Base-by-base conservation (phyloP, 2,329 filamentous ascomycete species). In the Hypoxylon sp. region DNA sequence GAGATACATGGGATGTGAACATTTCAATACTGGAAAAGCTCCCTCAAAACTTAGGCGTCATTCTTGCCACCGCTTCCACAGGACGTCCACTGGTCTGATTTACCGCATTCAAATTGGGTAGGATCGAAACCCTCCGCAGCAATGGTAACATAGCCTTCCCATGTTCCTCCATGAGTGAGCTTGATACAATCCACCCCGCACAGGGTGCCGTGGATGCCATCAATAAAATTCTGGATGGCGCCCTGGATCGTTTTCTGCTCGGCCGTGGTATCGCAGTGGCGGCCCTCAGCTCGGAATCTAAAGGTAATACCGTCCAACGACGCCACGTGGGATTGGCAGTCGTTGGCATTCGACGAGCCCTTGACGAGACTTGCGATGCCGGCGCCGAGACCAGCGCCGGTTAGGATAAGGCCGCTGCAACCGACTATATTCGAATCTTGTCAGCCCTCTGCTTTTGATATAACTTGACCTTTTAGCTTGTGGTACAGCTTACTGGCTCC, bases 251-350 rank as follows among this genome's bases (percentile, higher is more conserved):
- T 43, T 5, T 43, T 43, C 38, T 43, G 38, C 17, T 43, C 17
- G 3, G 38, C 38, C 17, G 38, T 43, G 38, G 38, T 43, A 43
- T 43, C 38, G 17, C 38, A 43, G 17, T 43, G 10, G 17, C 38
- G 17, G 38, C 38, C 38, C 38, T 43, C 38, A 43, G 38, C 38
- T 43, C 38, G 38, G 17, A 43, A 43, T 17, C 17, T 43, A 11
- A 43, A 43, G 7, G 17, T 43, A 9, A 43, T 5, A 11, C 17
- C 17, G 5, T 43, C 38, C 7, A 43, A 43, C 9, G 38, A 17
- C 1, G 38, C 38, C 2, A 43, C 17, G 11, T 43, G 38, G 5
- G 38, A 21, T 11, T 9, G 11, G 38, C 38, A 43, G 38, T 43
- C 38, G 9, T 43, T 2, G 17, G 38, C 38, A n/a, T 43, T 21